A percentile compares a stretch with the other conserved stretches of the same genome.
phyloP scores from a whole-genome alignment of 129 eudicot genomes.

The Flaveria bidentis region DNA sequence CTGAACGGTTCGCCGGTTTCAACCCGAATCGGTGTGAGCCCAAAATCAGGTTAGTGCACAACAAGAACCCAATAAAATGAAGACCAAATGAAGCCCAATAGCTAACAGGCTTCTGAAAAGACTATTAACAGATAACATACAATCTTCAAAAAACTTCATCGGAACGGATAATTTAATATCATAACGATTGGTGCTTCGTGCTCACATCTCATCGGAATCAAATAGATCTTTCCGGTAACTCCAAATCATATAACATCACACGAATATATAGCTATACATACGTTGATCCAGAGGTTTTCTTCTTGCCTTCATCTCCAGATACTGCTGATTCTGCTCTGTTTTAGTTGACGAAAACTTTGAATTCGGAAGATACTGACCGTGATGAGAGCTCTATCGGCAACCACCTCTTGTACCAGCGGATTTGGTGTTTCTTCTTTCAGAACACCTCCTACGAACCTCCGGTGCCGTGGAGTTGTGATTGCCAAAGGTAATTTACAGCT shows the following conservation, averaged over 20 bases:
- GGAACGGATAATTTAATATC: slow-evolving; percentile 11
- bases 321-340: neutral
- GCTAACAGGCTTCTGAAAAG: neutral
- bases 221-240: slow-evolving; percentile 25
- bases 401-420: slow-evolving; percentile 34
- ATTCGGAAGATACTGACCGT: neutral
- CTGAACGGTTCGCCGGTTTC: no score
- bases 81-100: neutral
- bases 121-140: no score
- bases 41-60: no score
- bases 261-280: slow-evolving; percentile 8
- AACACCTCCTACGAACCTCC: slow-evolving; percentile 28
- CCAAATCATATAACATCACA: slow-evolving; percentile 9
- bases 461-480: slow-evolving; percentile 16
- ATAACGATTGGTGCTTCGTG: slow-evolving; percentile 26
- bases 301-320: neutral
- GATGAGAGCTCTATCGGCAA: slow-evolving; percentile 38
- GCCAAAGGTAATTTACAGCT: slow-evolving; percentile 26
- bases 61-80: neutral
- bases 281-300: slow-evolving; percentile 14
- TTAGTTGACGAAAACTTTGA: neutral
- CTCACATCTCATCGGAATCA: slow-evolving; percentile 14
- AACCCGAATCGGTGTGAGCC: no score
- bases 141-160: neutral
- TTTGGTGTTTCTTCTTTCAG: slow-evolving; percentile 21